phyloP scores from a whole-genome alignment of 23 red algal species.

The Chondrus crispus region DNA sequence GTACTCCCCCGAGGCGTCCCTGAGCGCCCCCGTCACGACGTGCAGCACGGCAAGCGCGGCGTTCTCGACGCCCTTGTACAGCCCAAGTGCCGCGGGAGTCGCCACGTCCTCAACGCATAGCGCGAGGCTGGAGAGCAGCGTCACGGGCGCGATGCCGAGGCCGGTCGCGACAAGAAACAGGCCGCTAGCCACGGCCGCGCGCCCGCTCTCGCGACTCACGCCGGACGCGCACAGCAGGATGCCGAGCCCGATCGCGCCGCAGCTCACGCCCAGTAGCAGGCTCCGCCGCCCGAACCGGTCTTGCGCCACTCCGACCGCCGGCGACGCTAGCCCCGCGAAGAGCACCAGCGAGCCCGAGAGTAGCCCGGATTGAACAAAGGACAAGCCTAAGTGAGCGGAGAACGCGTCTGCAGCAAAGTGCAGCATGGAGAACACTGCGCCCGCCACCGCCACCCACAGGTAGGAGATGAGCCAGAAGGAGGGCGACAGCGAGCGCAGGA shows the following conservation, averaged over 20 bases:
- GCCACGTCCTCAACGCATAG: conserved; percentile 21
- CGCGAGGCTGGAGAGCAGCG: conserved; percentile 45
- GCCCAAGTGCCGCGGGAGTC: conserved; percentile 18
- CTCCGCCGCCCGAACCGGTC: conserved; percentile 23
- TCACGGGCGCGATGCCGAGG: conserved; percentile 48
- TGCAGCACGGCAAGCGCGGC: conserved; percentile 44
- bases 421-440: conserved; percentile 40
- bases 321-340: conserved; percentile 26
- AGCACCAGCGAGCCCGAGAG: conserved; percentile 24
- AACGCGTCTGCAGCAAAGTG: conserved; percentile 56
- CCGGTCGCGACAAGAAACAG: conserved; percentile 8
- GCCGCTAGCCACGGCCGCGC: neutral
- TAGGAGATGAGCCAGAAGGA: conserved; percentile 53
- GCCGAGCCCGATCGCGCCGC: neutral
- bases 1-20: conserved; percentile 35
- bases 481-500: neutral
- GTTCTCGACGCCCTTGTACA: conserved; percentile 64
- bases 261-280: conserved; percentile 6
- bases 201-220: neutral
- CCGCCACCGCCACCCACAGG: conserved; percentile 29
- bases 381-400: conserved; percentile 23
- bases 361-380: neutral
- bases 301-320: conserved; percentile 34
- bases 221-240: conserved; percentile 4
- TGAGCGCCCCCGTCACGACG: conserved; percentile 20